These are phyloP conservation scores for Citrus australasica DNA, from an alignment of 345 rosid species.

Conservation along the genomic window DNA sequence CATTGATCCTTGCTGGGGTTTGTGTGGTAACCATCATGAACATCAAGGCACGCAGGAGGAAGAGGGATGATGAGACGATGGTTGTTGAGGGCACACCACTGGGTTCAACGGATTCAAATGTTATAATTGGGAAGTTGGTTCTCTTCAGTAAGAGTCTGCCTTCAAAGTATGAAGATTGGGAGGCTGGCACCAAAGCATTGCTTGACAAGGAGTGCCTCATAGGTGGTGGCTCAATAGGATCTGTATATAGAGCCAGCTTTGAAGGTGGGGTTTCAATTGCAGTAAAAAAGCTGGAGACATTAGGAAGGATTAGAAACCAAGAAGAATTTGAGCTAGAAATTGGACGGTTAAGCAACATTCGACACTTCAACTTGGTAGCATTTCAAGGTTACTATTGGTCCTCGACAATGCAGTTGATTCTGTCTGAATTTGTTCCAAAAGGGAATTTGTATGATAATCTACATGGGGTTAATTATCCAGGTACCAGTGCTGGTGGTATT, in stretches of 20 bases:
- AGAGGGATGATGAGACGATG: constrained; percentile 38
- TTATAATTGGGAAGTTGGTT: constrained; percentile 86
- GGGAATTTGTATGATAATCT: constrained; percentile 84
- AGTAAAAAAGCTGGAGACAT: constrained; percentile 84
- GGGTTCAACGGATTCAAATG: constrained; percentile 63
- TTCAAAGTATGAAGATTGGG: constrained; percentile 96
- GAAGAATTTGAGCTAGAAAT: constrained; percentile 93
- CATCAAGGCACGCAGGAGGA: constrained; percentile 62
- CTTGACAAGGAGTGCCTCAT: constrained; percentile 84
- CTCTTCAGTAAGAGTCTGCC: constrained; percentile 93
- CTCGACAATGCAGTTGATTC: constrained; percentile 68
- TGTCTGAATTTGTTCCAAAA: constrained; percentile 66
- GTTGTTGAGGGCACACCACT: constrained; percentile 74
- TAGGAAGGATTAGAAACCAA: constrained; percentile 84
- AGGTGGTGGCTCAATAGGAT: constrained; percentile 86
- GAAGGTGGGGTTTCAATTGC: constrained; percentile 92
- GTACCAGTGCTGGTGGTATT: constrained; percentile 63
- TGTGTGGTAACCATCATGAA: constrained; percentile 79
- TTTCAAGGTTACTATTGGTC: constrained; percentile 96
- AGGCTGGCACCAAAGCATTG: constrained; percentile 84
- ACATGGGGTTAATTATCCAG: constrained; percentile 47
- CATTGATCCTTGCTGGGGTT: constrained; percentile 77
- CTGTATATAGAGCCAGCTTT: constrained; percentile 73
- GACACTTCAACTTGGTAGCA: constrained; percentile 69
- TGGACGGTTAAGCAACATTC: constrained; percentile 68